A percentile compares a stretch with the other conserved stretches of the same genome.
Evolutionary conservation across 164 flowering plant species (phyloP).

Genomic region (Vitis cinerea): DNA sequence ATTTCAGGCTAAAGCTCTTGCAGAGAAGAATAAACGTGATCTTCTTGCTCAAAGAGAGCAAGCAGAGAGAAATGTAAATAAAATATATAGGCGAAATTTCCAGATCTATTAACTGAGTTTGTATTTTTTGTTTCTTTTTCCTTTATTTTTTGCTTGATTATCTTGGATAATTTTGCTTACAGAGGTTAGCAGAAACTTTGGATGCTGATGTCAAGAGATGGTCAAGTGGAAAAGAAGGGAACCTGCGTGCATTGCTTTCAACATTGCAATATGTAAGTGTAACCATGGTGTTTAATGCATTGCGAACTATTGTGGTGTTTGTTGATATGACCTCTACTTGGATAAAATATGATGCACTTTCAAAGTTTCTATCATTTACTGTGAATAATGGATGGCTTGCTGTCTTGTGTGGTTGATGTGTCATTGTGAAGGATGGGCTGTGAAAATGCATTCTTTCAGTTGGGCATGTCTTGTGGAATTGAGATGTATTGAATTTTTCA

Average conservation of each 20-base stretch:
- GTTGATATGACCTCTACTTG: not conserved
- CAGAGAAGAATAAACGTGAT: constrained; percentile 91
- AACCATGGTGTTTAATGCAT: not conserved
- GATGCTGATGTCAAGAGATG: constrained; percentile 96
- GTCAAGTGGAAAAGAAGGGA: constrained; percentile 93
- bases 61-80: constrained; percentile 79
- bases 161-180: constrained; percentile 32
- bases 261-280: constrained; percentile 90
- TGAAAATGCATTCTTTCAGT: not conserved
- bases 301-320: not conserved
- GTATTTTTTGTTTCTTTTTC: not conserved
- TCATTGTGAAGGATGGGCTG: not conserved
- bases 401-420: too few relatives aligned
- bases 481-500: not conserved
- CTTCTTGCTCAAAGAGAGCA: constrained; percentile 85
- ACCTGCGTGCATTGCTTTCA: constrained; percentile 95
- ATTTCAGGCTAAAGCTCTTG: constrained; percentile 92
- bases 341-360: not conserved
- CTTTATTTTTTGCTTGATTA: constrained; percentile 1
- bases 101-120: not conserved
- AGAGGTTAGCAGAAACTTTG: constrained; percentile 87
- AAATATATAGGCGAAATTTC: not conserved
- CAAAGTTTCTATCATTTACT: not conserved
- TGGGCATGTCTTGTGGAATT: not conserved
- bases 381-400: too few relatives aligned